phyloP scores from a whole-genome alignment of 2,329 filamentous ascomycete species.

The Fusarium foetens region DNA sequence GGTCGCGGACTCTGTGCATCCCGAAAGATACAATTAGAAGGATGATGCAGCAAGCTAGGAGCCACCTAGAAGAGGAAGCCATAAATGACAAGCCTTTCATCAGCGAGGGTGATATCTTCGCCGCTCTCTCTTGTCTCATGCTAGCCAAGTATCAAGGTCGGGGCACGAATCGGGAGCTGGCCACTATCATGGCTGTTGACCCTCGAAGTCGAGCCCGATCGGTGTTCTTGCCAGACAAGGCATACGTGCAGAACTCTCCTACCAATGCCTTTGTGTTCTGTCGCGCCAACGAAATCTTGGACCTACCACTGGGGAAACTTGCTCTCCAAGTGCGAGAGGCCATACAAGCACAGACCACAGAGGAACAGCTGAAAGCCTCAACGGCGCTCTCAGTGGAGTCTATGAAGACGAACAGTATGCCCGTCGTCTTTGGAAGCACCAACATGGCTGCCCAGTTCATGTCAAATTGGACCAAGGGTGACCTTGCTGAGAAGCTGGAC shows the following conservation, averaged over 20 bases:
- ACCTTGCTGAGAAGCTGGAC: slow-evolving; percentile 23
- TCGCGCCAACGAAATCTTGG: neutral
- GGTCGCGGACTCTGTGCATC: slow-evolving; percentile 11
- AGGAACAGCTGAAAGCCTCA: slow-evolving; percentile 31
- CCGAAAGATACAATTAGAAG: neutral
- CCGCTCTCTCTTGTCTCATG: slow-evolving; percentile 3
- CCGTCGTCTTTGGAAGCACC: slow-evolving; percentile 16
- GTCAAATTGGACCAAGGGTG: slow-evolving; percentile 35
- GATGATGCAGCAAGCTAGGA: slow-evolving; percentile 1
- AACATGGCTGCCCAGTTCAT: slow-evolving; percentile 26
- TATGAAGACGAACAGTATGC: slow-evolving; percentile 12
- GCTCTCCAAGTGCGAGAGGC: slow-evolving; percentile 21
- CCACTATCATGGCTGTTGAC: slow-evolving; percentile 22
- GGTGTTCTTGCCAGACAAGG: neutral
- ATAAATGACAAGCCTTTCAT: neutral
- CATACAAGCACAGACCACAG: slow-evolving; percentile 26
- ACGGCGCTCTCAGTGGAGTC: slow-evolving; percentile 11
- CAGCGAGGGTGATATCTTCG: slow-evolving; percentile 8
- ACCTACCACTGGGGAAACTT: slow-evolving; percentile 18
- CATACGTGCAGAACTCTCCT: slow-evolving; percentile 23
- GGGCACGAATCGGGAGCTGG: neutral
- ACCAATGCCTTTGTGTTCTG: slow-evolving; percentile 19
- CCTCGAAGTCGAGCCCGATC: slow-evolving; percentile 19
- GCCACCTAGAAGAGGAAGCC: neutral
- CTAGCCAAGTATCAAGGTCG: slow-evolving; percentile 7